Conservation (phyloP, 2,329 filamentous ascomycete species). For the Fusarium nodosum region DNA sequence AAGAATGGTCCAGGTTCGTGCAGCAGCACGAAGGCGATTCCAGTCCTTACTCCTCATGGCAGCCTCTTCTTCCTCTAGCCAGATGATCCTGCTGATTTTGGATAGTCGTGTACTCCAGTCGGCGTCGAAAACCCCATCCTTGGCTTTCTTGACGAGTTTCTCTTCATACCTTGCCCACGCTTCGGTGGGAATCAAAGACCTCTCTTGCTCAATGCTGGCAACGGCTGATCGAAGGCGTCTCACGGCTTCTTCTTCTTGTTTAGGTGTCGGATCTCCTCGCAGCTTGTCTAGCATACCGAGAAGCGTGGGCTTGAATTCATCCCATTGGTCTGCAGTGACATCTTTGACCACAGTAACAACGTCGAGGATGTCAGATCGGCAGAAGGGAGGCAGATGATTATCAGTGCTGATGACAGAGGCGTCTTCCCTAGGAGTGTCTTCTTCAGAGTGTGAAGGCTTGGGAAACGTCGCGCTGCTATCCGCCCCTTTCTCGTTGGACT, state of each 20-base stretch:
- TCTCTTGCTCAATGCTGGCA: constrained; percentile 20
- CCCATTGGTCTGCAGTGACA: constrained; percentile 1
- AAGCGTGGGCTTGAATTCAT: constrained; percentile 25
- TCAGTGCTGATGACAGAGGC: background rate
- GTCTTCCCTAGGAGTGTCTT: constrained; percentile 26
- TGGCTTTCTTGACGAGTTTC: constrained; percentile 38
- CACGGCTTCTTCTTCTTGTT: constrained; percentile 18
- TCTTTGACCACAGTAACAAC: background rate
- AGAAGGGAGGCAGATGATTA: background rate
- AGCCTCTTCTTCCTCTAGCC: constrained; percentile 49
- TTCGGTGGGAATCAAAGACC: constrained; percentile 38
- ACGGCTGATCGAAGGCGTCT: constrained; percentile 21
- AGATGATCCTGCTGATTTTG: constrained; percentile 48
- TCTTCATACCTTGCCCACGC: constrained; percentile 45
- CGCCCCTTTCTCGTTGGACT: background rate
- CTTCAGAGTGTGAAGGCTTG: background rate
- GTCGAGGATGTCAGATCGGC: constrained; percentile 17
- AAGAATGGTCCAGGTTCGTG: constrained; percentile 48
- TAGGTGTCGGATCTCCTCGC: constrained; percentile 7
- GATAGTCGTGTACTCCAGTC: constrained; percentile 39
- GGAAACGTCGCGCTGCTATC: background rate
- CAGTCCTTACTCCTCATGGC: constrained; percentile 46
- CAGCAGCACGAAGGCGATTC: constrained; percentile 47
- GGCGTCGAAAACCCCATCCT: constrained; percentile 25
- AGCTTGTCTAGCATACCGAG: constrained; percentile 28